Conservation (phyloP, 345 rosid genomes). For the Isatis tinctoria region DNA sequence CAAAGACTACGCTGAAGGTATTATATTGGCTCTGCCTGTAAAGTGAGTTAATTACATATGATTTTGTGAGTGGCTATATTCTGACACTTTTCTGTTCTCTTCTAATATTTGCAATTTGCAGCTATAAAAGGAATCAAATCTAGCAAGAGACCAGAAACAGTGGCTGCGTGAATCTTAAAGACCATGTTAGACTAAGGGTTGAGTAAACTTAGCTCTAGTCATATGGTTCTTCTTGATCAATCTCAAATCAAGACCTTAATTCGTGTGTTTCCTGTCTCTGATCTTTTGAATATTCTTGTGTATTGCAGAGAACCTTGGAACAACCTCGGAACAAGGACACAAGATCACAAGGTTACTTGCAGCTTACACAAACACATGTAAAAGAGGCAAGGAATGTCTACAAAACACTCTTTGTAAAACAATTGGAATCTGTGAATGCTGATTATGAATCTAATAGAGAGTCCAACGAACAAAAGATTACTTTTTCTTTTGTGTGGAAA, state of each 20-base stretch:
- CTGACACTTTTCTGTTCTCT: not conserved
- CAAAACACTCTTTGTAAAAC: not conserved
- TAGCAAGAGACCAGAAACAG: constrained; percentile 79
- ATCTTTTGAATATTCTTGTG: constrained; percentile 9
- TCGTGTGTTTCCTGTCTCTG: not conserved
- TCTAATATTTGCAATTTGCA: constrained; percentile 39
- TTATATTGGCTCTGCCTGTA: not conserved
- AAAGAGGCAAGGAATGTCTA: constrained; percentile 21
- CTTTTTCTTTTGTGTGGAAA: not conserved
- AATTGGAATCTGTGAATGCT: not conserved
- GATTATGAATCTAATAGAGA: not conserved
- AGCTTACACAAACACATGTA: not conserved
- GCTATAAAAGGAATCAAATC: constrained; percentile 83
- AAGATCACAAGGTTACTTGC: constrained; percentile 2
- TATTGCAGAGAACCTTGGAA: constrained; percentile 2
- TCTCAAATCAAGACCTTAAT: not conserved
- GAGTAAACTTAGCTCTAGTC: not conserved
- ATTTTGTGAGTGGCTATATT: not conserved
- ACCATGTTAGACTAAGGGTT: not conserved
- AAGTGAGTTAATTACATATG: not conserved
- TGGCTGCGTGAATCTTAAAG: constrained; percentile 44
- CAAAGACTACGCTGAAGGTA: constrained; percentile 91
- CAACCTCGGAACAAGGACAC: constrained; percentile 7
- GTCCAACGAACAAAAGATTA: not conserved
- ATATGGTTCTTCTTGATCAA: not conserved